A percentile compares a stretch with the other conserved stretches of the same genome.
These are phyloP conservation scores for Stemphylium vesicarium DNA, from an alignment of 2,329 filamentous ascomycete species.

Conservation along the genomic window DNA sequence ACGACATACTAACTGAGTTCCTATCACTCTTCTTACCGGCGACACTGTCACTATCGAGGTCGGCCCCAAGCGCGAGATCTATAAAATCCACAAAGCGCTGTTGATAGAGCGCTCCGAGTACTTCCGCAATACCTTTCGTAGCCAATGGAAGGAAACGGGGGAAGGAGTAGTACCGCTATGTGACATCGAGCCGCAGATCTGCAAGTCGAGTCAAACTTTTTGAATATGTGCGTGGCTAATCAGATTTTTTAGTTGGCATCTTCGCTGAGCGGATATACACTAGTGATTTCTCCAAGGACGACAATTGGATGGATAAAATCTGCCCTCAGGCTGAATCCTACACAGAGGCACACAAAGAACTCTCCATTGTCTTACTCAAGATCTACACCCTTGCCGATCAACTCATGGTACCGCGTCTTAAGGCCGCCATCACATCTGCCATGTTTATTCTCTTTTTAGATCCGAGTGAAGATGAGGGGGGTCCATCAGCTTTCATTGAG, in stretches of 20 bases:
- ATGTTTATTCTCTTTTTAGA: too few species aligned
- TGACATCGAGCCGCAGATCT: slow-evolving; percentile 1
- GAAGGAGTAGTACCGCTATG: slow-evolving; percentile 6
- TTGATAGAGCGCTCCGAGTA: slow-evolving; percentile 20
- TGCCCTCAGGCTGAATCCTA: too few species aligned
- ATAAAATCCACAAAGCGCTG: slow-evolving; percentile 17
- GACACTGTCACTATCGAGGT: slow-evolving; percentile 11
- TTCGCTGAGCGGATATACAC: not conserved
- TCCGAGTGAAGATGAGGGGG: too few species aligned
- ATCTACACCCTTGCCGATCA: not conserved
- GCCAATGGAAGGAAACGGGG: slow-evolving; percentile 15
- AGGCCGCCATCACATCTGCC: not conserved
- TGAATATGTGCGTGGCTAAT: not conserved
- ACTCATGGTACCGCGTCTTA: not conserved
- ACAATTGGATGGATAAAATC: too few species aligned
- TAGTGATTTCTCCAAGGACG: not conserved
- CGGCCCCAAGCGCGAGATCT: slow-evolving; percentile 7
- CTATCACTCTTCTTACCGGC: not conserved
- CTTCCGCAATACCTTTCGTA: slow-evolving; percentile 19
- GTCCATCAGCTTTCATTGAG: too few species aligned
- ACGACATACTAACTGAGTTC: too few species aligned
- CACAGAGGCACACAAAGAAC: too few species aligned
- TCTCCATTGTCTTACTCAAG: not conserved
- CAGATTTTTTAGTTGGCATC: not conserved
- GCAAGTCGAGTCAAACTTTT: not conserved